Evolutionary conservation across 306 rosid species (phyloP).

Genomic region (barrel medic (Medicago truncatula)): DNA sequence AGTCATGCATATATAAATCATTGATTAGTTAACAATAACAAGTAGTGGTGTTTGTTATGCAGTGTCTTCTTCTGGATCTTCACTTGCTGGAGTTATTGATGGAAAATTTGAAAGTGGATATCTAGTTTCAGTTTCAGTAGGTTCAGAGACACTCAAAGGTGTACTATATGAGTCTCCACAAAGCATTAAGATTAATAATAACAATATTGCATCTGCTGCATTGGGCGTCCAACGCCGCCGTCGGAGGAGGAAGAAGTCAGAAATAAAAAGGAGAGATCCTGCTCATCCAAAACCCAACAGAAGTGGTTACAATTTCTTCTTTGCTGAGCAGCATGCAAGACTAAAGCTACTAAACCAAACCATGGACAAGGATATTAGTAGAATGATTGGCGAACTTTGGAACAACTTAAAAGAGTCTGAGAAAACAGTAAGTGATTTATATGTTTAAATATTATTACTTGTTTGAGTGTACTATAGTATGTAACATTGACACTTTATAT

Average conservation of each 20-base stretch:
- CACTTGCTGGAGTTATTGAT: constrained; percentile 71
- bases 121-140: constrained; percentile 70
- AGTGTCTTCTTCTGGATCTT: constrained; percentile 37
- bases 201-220: neutral
- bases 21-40: constrained; percentile 2
- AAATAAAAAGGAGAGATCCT: constrained; percentile 83
- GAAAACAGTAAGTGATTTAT: constrained; percentile 56
- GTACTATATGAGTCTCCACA: constrained; percentile 71
- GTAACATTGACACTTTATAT: neutral
- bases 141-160: constrained; percentile 66
- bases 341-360: constrained; percentile 79
- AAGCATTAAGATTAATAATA: neutral
- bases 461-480: neutral
- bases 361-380: constrained; percentile 81
- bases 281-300: constrained; percentile 91
- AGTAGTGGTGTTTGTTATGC: neutral
- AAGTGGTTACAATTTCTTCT: constrained; percentile 93
- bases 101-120: constrained; percentile 85
- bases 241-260: constrained; percentile 74
- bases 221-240: constrained; percentile 34
- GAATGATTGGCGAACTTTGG: constrained; percentile 90
- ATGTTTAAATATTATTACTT: neutral
- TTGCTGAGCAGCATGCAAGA: constrained; percentile 89
- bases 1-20: neutral
- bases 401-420: constrained; percentile 69